These are phyloP conservation scores for Trichoderma afroharzianum DNA, from an alignment of 2,329 filamentous ascomycete genomes.

Conservation along the genomic window DNA sequence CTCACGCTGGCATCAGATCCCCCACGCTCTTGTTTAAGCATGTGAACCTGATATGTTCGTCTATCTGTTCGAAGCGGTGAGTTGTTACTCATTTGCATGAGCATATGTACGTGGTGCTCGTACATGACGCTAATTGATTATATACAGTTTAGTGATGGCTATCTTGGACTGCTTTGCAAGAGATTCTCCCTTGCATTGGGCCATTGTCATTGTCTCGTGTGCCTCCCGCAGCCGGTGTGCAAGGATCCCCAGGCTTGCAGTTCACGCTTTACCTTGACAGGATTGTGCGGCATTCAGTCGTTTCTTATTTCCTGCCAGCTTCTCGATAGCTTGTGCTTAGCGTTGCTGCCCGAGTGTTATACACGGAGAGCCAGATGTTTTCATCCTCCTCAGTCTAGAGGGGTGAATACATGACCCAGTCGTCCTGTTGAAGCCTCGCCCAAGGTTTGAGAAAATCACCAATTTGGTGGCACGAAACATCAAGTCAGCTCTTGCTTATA, in stretches of 20 bases:
- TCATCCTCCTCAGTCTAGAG: not conserved
- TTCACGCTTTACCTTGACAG: not conserved
- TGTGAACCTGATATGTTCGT: not conserved
- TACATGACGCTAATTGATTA: not conserved
- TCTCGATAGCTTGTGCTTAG: not conserved
- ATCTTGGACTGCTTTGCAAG: not conserved
- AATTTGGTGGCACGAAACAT: not conserved
- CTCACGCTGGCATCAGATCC: not conserved
- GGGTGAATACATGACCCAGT: not conserved
- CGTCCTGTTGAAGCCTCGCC: not conserved
- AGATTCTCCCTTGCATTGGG: not conserved
- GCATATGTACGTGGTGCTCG: not conserved
- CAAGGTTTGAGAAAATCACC: not conserved
- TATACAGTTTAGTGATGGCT: not conserved
- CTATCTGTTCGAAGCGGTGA: not conserved
- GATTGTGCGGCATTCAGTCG: not conserved
- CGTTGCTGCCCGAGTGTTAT: not conserved
- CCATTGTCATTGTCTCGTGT: not conserved
- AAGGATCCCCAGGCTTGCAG: not conserved
- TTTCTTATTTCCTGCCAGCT: not conserved
- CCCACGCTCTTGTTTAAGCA: not conserved
- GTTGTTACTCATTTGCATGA: not conserved
- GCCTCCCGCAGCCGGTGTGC: not conserved
- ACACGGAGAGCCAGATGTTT: not conserved
- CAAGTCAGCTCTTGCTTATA: not conserved